phyloP scores from a whole-genome alignment of 139 green algal genomes.

The Eudorina sp. region DNA sequence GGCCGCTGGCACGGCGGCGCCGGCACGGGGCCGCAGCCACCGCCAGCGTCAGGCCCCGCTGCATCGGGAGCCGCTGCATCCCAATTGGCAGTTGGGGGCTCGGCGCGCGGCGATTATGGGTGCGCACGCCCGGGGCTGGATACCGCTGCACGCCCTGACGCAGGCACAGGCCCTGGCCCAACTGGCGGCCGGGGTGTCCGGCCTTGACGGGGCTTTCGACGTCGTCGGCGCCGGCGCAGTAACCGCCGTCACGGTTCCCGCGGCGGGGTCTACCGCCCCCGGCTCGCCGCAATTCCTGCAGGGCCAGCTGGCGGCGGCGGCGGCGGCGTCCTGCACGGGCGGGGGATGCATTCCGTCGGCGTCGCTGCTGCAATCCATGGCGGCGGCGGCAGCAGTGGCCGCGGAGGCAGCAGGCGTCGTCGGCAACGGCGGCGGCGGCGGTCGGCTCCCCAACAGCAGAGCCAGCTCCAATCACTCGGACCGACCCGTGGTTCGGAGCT shows the following conservation, averaged over 20 bases:
- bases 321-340: not conserved
- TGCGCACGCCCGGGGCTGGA: not conserved
- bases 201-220: too few species aligned
- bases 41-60: not conserved
- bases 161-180: not conserved
- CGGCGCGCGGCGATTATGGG: not conserved
- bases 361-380: not conserved
- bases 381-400: too few species aligned
- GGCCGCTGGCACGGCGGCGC: not conserved
- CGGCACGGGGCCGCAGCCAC: not conserved
- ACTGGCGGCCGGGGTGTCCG: not conserved
- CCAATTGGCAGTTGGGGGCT: not conserved
- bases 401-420: not conserved
- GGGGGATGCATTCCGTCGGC: not conserved
- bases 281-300: not conserved
- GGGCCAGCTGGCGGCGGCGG: not conserved
- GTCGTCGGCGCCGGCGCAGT: too few species aligned
- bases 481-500: too few species aligned
- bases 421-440: not conserved
- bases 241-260: too few species aligned
- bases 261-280: not conserved
- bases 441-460: not conserved
- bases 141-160: not conserved
- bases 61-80: conserved; percentile 32
- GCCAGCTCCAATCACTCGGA: conserved; percentile 32